Conservation (phyloP, 2,329 filamentous ascomycete species). For the Fusarium sp. region DNA sequence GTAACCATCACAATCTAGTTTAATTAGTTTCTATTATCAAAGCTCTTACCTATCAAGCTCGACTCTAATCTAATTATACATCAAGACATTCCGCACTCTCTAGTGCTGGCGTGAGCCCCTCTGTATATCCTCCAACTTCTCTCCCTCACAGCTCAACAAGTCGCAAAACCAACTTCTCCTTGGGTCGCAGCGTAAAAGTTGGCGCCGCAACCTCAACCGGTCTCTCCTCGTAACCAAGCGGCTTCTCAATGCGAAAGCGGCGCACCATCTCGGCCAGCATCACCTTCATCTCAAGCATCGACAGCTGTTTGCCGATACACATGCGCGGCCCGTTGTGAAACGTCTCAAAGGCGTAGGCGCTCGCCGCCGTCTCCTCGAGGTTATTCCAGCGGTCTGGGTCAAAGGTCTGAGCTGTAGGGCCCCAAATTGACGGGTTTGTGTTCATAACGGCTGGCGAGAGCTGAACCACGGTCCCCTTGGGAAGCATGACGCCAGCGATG, state of each 20-base stretch:
- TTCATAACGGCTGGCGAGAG: conserved; percentile 53
- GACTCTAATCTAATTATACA: background rate
- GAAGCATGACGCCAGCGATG: conserved; percentile 51
- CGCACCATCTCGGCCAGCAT: conserved; percentile 49
- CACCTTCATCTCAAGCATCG: conserved; percentile 54
- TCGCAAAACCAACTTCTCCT: conserved; percentile 41
- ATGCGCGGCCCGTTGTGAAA: conserved; percentile 53
- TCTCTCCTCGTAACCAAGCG: conserved; percentile 24
- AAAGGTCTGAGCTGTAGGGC: conserved; percentile 48
- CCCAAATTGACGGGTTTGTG: conserved; percentile 53
- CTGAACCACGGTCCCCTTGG: conserved; percentile 54
- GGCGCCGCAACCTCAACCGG: conserved; percentile 39
- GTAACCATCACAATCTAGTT: background rate
- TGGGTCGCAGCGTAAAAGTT: conserved; percentile 44
- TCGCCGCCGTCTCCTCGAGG: conserved; percentile 38
- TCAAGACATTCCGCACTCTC: background rate
- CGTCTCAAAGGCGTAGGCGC: conserved; percentile 49
- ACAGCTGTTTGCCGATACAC: conserved; percentile 53
- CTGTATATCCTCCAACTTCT: background rate
- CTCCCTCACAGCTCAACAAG: conserved; percentile 28
- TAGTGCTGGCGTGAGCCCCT: background rate
- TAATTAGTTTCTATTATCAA: background rate
- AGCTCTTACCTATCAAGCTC: background rate
- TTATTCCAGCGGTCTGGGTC: conserved; percentile 55
- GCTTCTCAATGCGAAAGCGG: conserved; percentile 46